These are phyloP conservation scores for Bathelium albidoporum DNA, from an alignment of 495 filamentous ascomycete species.

Conservation along the genomic window DNA sequence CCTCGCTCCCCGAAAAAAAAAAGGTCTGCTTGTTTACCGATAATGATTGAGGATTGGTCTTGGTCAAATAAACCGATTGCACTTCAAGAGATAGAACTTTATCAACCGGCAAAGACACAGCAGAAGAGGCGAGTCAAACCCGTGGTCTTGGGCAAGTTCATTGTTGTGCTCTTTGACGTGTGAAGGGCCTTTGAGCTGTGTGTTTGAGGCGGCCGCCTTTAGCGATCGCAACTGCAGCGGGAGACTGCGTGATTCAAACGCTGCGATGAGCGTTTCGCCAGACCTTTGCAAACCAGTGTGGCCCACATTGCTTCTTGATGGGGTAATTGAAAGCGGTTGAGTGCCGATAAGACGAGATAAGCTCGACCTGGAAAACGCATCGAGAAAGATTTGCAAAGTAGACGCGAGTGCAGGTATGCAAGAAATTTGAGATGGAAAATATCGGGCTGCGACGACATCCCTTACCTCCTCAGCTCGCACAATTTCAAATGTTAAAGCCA, in stretches of 20 bases:
- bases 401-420: not conserved
- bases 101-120: not conserved
- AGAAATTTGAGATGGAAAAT: not conserved
- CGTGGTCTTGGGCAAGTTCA: not conserved
- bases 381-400: not conserved
- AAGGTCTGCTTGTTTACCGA: not conserved
- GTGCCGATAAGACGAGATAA: not conserved
- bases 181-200: not conserved
- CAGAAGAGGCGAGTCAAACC: not conserved
- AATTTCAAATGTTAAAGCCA: conserved; percentile 54
- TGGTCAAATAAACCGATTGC: no score
- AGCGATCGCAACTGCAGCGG: not conserved
- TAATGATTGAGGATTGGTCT: not conserved
- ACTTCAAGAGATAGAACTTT: no score
- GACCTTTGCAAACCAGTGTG: no score
- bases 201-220: not conserved
- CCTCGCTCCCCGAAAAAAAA: not conserved
- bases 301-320: not conserved
- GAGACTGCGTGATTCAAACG: not conserved
- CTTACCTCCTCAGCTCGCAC: not conserved
- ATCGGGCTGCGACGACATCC: not conserved
- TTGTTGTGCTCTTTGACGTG: not conserved
- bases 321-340: not conserved
- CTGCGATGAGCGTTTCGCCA: no score
- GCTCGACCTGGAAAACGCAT: not conserved